Evolutionary conservation across 768 basidiomycete genomes (phyloP).

Genomic region (Termitomyces sp.): DNA sequence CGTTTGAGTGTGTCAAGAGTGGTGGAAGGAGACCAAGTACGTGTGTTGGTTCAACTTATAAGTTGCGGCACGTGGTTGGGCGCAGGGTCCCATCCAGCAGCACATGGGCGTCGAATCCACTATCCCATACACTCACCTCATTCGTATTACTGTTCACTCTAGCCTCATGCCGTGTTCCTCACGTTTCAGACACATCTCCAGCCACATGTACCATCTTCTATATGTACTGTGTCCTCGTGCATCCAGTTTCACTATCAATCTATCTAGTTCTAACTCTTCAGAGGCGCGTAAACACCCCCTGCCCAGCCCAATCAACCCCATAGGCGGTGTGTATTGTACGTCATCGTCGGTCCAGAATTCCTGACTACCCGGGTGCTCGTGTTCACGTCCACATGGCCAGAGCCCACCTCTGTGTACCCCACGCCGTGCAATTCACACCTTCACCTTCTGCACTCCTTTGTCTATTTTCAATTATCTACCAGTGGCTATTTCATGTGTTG

Average conservation of each 20-base stretch:
- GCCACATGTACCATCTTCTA: conserved; percentile 11
- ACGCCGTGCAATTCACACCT: background rate
- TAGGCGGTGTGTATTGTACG: conserved; percentile 2
- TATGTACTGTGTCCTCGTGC: background rate
- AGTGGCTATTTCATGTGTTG: background rate
- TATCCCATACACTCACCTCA: conserved; percentile 8
- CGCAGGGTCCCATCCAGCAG: conserved; percentile 9
- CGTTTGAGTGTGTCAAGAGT: conserved; percentile 7
- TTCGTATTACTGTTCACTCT: conserved; percentile 14
- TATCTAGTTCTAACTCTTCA: background rate
- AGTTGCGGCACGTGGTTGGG: conserved; percentile 16
- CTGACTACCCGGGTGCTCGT: conserved; percentile 1
- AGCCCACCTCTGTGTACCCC: background rate
- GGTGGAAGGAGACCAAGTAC: conserved; percentile 9
- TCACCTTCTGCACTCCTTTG: background rate
- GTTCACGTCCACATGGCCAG: conserved; percentile 6
- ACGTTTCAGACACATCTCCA: conserved; percentile 12
- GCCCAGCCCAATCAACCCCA: background rate
- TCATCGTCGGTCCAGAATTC: conserved; percentile 1
- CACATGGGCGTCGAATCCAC: conserved; percentile 9
- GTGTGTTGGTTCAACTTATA: conserved; percentile 15
- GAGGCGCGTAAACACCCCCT: background rate
- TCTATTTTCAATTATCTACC: background rate
- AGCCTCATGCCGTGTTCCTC: conserved; percentile 6
- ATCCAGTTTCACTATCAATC: background rate